These are phyloP conservation scores for Geosmithia putterillii DNA, from an alignment of 2,329 filamentous ascomycete species.

Conservation along the genomic window DNA sequence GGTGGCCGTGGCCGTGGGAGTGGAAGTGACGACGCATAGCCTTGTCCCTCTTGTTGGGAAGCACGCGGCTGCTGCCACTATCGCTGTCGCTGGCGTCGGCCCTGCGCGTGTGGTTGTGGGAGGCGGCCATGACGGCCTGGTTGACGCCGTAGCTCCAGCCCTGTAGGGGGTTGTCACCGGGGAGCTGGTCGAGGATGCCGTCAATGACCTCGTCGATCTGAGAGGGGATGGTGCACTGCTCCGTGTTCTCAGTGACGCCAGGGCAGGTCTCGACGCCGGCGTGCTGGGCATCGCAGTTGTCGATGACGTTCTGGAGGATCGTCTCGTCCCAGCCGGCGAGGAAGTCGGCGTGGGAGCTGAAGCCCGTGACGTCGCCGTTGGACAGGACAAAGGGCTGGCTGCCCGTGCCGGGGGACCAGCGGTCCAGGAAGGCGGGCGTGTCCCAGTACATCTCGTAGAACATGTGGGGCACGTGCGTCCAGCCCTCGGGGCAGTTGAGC, in stretches of 20 bases:
- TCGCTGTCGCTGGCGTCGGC: too few relatives aligned
- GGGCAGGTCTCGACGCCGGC: conserved; percentile 51
- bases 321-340: conserved; percentile 58
- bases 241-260: conserved; percentile 37
- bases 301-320: conserved; percentile 53
- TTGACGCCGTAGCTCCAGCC: conserved; percentile 12
- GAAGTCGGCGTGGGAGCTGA: conserved; percentile 61
- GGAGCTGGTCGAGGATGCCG: conserved; percentile 36
- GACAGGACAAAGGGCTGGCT: conserved; percentile 54
- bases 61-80: too few relatives aligned
- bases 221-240: conserved; percentile 36
- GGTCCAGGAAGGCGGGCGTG: conserved; percentile 36
- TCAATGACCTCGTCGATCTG: conserved; percentile 31
- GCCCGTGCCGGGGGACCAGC: conserved; percentile 38
- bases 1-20: neutral
- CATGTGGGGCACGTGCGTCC: conserved; percentile 41
- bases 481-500: conserved; percentile 41
- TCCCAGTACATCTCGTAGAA: conserved; percentile 51
- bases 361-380: conserved; percentile 59
- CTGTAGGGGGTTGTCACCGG: conserved; percentile 40
- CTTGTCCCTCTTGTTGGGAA: neutral
- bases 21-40: neutral
- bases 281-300: conserved; percentile 50
- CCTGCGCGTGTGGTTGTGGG: neutral
- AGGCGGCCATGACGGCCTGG: neutral